Evolutionary conservation across 192 early-diverging fungal genomes (phyloP).

Genomic region (Podila clonocystis): DNA sequence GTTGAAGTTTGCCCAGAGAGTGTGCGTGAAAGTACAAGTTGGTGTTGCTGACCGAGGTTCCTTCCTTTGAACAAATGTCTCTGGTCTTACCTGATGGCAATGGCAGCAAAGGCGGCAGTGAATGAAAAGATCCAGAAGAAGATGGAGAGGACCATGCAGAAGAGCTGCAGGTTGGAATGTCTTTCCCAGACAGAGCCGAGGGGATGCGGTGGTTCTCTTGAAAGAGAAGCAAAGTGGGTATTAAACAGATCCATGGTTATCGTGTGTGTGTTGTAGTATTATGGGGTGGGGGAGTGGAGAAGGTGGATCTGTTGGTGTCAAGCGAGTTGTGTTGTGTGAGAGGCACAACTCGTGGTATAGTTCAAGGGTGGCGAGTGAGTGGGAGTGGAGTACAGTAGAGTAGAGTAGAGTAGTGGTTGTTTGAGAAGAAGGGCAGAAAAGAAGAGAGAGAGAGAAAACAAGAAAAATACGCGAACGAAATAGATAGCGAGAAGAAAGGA

Average conservation of each 20-base stretch:
- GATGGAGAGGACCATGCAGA: slow-evolving; percentile 54
- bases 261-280: neutral
- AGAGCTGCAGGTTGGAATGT: slow-evolving; percentile 44
- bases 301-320: neutral
- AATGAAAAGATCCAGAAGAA: slow-evolving; percentile 47
- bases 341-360: neutral
- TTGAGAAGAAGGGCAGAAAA: neutral
- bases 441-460: neutral
- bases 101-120: slow-evolving; percentile 39
- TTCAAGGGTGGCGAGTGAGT: neutral
- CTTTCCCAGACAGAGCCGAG: slow-evolving; percentile 44
- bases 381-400: slow-evolving; percentile 6
- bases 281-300: neutral
- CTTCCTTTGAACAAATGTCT: neutral
- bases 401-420: neutral
- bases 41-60: too few species aligned
- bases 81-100: slow-evolving; percentile 34
- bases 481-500: slow-evolving; percentile 1
- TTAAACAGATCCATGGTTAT: slow-evolving; percentile 27
- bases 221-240: slow-evolving; percentile 12
- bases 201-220: neutral
- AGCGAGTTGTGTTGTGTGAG: neutral
- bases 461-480: neutral
- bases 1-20: too few species aligned
- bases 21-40: neutral